Evolutionary conservation across 1,284 basidiomycete species (phyloP).

Genomic region (Chalciporus sp.): DNA sequence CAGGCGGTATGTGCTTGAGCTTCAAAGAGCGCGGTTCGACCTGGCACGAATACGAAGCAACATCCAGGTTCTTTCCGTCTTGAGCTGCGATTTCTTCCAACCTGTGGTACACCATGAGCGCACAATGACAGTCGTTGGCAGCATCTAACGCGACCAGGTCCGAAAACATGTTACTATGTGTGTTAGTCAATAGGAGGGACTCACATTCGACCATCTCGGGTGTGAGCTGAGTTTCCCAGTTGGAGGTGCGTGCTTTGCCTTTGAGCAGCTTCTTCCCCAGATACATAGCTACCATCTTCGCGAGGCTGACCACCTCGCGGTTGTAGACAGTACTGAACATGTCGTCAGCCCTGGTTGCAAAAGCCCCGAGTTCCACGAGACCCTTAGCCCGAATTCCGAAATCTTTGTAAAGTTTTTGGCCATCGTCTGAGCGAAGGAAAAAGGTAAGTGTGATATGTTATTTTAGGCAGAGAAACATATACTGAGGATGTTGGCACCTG

Average conservation of each 20-base stretch:
- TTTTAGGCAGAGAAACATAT: slow-evolving; percentile 32
- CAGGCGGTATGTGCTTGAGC: neutral
- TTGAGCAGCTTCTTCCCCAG: slow-evolving; percentile 51
- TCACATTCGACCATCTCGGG: slow-evolving; percentile 51
- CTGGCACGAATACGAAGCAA: slow-evolving; percentile 33
- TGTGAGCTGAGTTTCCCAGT: slow-evolving; percentile 57
- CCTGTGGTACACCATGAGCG: slow-evolving; percentile 48
- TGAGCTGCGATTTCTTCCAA: slow-evolving; percentile 42
- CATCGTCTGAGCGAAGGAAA: slow-evolving; percentile 49
- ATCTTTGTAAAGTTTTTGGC: slow-evolving; percentile 60
- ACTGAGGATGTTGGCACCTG: slow-evolving; percentile 66
- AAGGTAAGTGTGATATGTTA: neutral
- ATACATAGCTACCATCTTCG: slow-evolving; percentile 56
- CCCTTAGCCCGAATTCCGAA: slow-evolving; percentile 54
- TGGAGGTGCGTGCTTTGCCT: slow-evolving; percentile 51
- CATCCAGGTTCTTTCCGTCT: slow-evolving; percentile 29
- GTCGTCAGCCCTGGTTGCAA: slow-evolving; percentile 53
- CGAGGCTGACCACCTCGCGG: slow-evolving; percentile 54
- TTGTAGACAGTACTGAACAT: slow-evolving; percentile 37
- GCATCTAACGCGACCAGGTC: slow-evolving; percentile 44
- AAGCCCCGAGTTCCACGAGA: slow-evolving; percentile 57
- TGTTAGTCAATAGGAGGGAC: slow-evolving; percentile 11
- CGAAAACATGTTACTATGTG: neutral
- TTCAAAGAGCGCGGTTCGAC: slow-evolving; percentile 22
- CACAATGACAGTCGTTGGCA: slow-evolving; percentile 62